Base-by-base conservation (phyloP, 768 basidiomycete genomes). In the Rubroboletus pulcherrimus region DNA sequence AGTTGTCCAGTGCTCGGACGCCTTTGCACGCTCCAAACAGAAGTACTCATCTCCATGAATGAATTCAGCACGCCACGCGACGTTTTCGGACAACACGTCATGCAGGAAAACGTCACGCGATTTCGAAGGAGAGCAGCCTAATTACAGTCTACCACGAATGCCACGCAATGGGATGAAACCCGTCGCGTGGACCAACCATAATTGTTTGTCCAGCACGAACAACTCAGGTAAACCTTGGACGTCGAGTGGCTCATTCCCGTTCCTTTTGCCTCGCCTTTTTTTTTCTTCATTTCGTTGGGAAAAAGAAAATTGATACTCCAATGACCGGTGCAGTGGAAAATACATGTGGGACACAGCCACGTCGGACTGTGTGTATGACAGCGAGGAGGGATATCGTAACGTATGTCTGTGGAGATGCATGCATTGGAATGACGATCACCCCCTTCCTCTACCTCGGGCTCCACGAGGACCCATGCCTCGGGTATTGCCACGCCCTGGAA, bases 391-490 rank as follows among this genome's bases (percentile, higher is more conserved):
- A 40, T 56, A 54, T 65, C 49, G 49, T 35, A 39, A 39, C 40
- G 49, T 33, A 21, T 21, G 29, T 35, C 31, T 31, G 31, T 35
- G 11, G 15, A 42, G 21, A 47, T 39, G 21, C 37, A 26, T 37
- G 40, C 41, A 3, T 26, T 41, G 43, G 7, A 38, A 31, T 5
- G 34, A 31, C 19, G 29, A 52, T 58, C 60, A 72, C 3, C 69
- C 72, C 62, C 73, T 67, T n/a, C 73, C 67, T 31, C 71, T 64
- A 12, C 71, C 69, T 54, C 71, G 60, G 6, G 66, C 19, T 2
- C 70, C 71, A 41, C 72, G 72, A 29, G 60, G 56, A 42, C 66
- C 66, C 3, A 53, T 19, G 40, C 70, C 71, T 58, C 70, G 65
- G 30, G 63, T 1, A 10, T 43, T 58, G 40, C 62, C 71, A 59